A percentile compares a stretch with the other conserved stretches of the same genome.
These are phyloP conservation scores for Geosmithia flava DNA, from an alignment of 2,329 filamentous ascomycete species.

Conservation along the genomic window DNA sequence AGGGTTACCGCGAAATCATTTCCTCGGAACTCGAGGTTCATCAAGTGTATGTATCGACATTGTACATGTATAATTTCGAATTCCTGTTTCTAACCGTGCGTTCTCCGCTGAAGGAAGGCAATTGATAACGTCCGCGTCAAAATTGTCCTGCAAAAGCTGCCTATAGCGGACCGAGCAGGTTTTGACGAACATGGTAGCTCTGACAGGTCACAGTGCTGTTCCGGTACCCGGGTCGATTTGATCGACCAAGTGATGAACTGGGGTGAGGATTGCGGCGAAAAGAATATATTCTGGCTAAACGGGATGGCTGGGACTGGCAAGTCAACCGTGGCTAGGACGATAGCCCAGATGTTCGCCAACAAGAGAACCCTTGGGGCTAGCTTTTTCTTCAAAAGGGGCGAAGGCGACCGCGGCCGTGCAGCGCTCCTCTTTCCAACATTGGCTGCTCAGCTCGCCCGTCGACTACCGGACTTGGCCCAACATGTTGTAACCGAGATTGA, in stretches of 20 bases:
- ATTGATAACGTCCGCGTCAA: neutral
- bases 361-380: neutral
- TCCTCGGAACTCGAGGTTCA: neutral
- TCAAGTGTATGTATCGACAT: neutral
- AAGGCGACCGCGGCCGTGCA: neutral
- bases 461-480: neutral
- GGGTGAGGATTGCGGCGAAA: neutral
- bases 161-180: neutral
- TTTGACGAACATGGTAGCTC: slow-evolving; percentile 8
- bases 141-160: neutral
- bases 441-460: neutral
- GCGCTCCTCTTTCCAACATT: neutral
- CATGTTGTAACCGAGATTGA: neutral
- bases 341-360: neutral
- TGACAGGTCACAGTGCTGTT: neutral
- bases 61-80: too few relatives aligned
- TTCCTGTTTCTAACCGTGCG: neutral
- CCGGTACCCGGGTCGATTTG: neutral
- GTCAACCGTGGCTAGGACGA: slow-evolving; percentile 1
- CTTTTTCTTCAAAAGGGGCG: slow-evolving; percentile 6
- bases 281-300: slow-evolving; percentile 2
- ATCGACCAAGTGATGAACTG: neutral
- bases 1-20: neutral
- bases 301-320: slow-evolving; percentile 2
- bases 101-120: neutral